phyloP scores from a whole-genome alignment of 257 asterid species.

The Primulina tabacum region DNA sequence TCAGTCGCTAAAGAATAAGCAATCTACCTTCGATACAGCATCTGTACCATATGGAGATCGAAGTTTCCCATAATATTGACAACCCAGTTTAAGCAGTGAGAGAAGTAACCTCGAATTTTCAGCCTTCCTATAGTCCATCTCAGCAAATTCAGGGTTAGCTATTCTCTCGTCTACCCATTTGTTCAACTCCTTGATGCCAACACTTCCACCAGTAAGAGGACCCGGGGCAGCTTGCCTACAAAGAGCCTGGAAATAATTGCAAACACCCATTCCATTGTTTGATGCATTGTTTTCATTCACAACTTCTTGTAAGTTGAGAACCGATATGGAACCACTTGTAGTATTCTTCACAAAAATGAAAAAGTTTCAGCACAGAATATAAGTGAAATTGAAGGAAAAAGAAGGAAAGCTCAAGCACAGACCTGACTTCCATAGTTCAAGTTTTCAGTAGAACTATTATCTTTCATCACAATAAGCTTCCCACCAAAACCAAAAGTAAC shows the following conservation, averaged over 20 bases:
- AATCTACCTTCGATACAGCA: conserved; percentile 52
- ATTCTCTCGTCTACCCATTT: conserved; percentile 93
- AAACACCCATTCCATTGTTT: conserved; percentile 39
- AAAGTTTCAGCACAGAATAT: conserved; percentile 25
- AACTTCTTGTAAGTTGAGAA: conserved; percentile 75
- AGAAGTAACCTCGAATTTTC: conserved; percentile 73
- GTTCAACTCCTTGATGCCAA: conserved; percentile 70
- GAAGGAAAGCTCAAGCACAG: conserved; percentile 26
- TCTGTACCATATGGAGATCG: conserved; percentile 91
- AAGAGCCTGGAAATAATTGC: conserved; percentile 62
- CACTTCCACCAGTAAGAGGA: conserved; percentile 85
- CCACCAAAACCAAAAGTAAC: conserved; percentile 96
- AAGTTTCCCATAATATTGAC: conserved; percentile 84
- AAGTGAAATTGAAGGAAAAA: conserved; percentile 24
- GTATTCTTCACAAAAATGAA: conserved; percentile 53
- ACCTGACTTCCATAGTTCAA: conserved; percentile 75
- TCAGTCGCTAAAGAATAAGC: background rate
- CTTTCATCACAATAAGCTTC: conserved; percentile 78
- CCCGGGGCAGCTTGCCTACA: conserved; percentile 74
- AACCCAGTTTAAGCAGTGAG: conserved; percentile 72
- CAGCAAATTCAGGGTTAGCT: conserved; percentile 39
- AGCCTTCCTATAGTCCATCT: conserved; percentile 51
- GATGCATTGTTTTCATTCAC: conserved; percentile 44
- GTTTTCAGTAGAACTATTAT: conserved; percentile 41
- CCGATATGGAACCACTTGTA: conserved; percentile 58